Evolutionary conservation across 768 basidiomycete species (phyloP), one percentile per base, ranked within the genome.

Genomic region (Boletus subparvulus): DNA sequence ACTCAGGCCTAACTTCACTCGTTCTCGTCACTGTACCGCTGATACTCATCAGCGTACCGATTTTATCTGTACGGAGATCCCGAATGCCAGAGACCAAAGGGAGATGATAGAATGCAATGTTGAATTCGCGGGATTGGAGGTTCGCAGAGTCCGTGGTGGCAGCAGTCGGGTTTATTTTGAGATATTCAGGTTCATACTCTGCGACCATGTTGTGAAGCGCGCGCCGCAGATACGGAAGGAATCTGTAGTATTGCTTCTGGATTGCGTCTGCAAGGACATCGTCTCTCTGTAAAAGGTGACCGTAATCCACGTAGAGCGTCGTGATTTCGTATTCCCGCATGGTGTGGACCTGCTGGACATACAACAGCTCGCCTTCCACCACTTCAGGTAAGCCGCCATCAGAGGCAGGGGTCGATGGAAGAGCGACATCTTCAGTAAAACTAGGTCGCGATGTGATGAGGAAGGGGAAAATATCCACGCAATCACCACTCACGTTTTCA

Each of bases 11-110:
- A 44, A 99, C 97, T 77, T 99, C 97, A 63, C 92, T 94, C 4
- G 97, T 99, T 50, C 97, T 83, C 2, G 97, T 98, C 37, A 98
- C 96, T 1, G 97, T 99, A 16, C 97, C 97, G 62, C 90, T 91
- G 73, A 99, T 96, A 67, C 90, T 88, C 83, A 95, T 88, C 56
- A 99, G 77, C 3, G 90, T 92, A 19, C 97, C 97, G 56, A 98
- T 97, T 72, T 89, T 90, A 62, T 93, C 92, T 43, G 94, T 98
- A 64, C 89, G 81, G 33, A 99, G 78, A 63, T 96, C 92, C 16
- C 97, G 89, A 54, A 99, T 99, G 6, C 94, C 94, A 45, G 92
- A 93, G 14, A 95, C 92, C 37, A 99, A 78, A 12, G 94, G 94
- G 11, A 99, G 80, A 65, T 93, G 89, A 73, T 98, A 95, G 70